Evolutionary conservation across 2,329 filamentous ascomycete species (phyloP), one percentile per base, ranked within the genome.

Genomic region (Ophiostoma ulmi): DNA sequence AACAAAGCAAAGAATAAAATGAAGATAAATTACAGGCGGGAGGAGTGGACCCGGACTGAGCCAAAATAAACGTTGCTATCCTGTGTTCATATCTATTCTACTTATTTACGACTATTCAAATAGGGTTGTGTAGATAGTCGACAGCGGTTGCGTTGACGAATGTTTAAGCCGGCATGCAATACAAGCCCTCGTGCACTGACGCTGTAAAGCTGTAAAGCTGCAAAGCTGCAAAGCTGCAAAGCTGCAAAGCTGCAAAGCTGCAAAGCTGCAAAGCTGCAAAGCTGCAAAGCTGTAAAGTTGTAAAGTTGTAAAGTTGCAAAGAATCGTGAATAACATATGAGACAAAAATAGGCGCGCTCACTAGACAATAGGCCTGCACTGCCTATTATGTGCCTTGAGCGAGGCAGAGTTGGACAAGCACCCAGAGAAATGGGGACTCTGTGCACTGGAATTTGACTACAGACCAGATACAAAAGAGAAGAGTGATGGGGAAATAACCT

Each of bases 311-410:
- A 48, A 22, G n/a, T 14, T 48, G 22, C 7, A 58, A 13, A 55
- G 22, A n/a, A 11, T 26, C 13, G 52, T 26, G 22, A 26, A 26
- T 10, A 26, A 4, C n/a, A 26, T 3, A 26, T 58, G 52, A 26
- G n/a, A 58, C 52, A 26, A 10, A 13, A 58, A 58, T 26, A 58
- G n/a, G 52, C 52, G 52, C 52, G 52, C 52, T 58, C 52, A 58
- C 14, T 17, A 39, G 14, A 20, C 11, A 48, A 48, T 39, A 3
- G 17, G 5, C 44, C 17, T 48, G n/a, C n/a, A 58, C 52, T 26
- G 52, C 52, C 52, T 17, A 20, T 20, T 48, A 48, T 58, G n/a
- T 26, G n/a, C 14, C n/a, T 13, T 58, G 52, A 22, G 4, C 52
- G n/a, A 58, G 52, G n/a, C 52, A 58, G 52, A 58, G 52, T 58